phyloP scores from a whole-genome alignment of 1,139 yeast species.

The Pichia sp. region DNA sequence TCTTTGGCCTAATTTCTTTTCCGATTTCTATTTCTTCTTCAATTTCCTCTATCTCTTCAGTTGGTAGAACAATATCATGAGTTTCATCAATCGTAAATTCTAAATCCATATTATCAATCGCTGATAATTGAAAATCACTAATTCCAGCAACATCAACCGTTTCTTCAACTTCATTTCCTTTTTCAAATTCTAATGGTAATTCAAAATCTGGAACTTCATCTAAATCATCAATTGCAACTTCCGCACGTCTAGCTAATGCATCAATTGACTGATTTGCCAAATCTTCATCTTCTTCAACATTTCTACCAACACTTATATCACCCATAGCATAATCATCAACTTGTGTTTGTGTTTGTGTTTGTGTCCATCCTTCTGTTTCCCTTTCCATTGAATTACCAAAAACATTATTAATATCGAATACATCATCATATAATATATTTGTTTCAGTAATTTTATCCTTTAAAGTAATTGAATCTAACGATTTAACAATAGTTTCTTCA shows the following conservation, averaged over 20 bases:
- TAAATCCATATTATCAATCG: constrained; percentile 36
- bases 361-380: constrained; percentile 6
- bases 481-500: constrained; percentile 32
- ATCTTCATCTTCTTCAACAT: constrained; percentile 1
- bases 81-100: constrained; percentile 32
- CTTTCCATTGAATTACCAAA: constrained; percentile 14
- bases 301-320: constrained; percentile 19
- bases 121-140: constrained; percentile 12
- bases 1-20: constrained; percentile 7
- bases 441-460: constrained; percentile 76
- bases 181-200: constrained; percentile 46
- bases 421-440: constrained; percentile 64
- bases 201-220: constrained; percentile 46
- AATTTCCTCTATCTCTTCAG: constrained; percentile 16
- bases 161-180: constrained; percentile 2
- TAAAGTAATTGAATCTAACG: constrained; percentile 50
- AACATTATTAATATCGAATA: constrained; percentile 50
- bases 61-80: neutral
- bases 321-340: constrained; percentile 10
- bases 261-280: constrained; percentile 44
- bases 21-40: neutral
- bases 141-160: constrained; percentile 8
- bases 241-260: constrained; percentile 41
- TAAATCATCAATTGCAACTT: constrained; percentile 25
- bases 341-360: neutral